phyloP scores from a whole-genome alignment of 1,284 basidiomycete species.

The Ustilago loliicola region DNA sequence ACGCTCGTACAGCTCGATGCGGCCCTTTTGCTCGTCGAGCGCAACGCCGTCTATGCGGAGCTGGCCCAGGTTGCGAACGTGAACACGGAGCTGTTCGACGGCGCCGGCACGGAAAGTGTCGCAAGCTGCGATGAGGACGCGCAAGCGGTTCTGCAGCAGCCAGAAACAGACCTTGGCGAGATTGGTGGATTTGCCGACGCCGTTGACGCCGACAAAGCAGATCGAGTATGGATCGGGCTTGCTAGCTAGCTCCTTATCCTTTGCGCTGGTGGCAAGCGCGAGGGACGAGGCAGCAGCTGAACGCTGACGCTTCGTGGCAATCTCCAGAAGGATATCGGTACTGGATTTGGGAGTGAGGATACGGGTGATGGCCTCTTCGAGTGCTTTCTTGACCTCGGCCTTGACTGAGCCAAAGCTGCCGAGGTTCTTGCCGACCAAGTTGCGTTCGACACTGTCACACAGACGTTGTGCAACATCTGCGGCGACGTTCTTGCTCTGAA shows the following conservation, averaged over 20 bases:
- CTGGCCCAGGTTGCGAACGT: constrained; percentile 93
- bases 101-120: constrained; percentile 99
- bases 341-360: constrained; percentile 96
- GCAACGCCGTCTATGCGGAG: constrained; percentile 72
- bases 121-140: constrained; percentile 96
- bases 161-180: constrained; percentile 98
- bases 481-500: constrained; percentile 99
- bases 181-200: constrained; percentile 98
- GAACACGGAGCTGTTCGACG: constrained; percentile 96
- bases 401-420: constrained; percentile 75
- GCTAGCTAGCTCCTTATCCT: constrained; percentile 71
- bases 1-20: constrained; percentile 92
- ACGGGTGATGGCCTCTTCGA: constrained; percentile 88
- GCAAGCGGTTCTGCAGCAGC: constrained; percentile 93
- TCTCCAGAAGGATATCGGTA: constrained; percentile 87
- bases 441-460: constrained; percentile 90
- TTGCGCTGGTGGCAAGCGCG: constrained; percentile 68
- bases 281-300: constrained; percentile 50
- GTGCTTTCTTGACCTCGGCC: constrained; percentile 83
- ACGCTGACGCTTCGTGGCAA: constrained; percentile 73
- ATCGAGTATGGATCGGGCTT: constrained; percentile 87
- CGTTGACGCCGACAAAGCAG: constrained; percentile 99
- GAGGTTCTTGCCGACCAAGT: constrained; percentile 81
- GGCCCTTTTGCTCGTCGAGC: constrained; percentile 75
- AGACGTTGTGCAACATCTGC: constrained; percentile 94